Evolutionary conservation across 257 asterid genomes (phyloP), one percentile per base, ranked within the genome.

Genomic region (Forsythia suspensa): DNA sequence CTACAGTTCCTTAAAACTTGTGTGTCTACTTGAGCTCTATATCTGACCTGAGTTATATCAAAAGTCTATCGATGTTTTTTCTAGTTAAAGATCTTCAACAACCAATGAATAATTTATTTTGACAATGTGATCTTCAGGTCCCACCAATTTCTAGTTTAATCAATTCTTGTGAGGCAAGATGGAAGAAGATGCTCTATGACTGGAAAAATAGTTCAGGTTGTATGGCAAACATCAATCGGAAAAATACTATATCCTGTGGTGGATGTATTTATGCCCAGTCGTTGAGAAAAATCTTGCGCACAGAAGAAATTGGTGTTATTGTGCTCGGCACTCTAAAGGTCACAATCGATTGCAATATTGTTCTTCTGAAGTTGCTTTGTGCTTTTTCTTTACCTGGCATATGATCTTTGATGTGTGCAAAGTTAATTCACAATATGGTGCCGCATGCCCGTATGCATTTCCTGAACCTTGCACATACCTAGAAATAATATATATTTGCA

Each of bases 251-350:
- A 72, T 82, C 87, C 29, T 93, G 97, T 77, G 84, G 89, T 80
- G 92, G 92, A 79, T 85, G 82, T 82, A 80, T 88, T 81, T 83
- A 83, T 81, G 44, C 46, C 71, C 91, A 81, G 77, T 73, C 90
- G 18, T 82, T 80, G n/a, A 85, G 82, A 86, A 88, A 81, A 85
- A 74, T 80, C 70, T 71, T 87, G 80, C 80, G 24, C 74, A 80
- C 92, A 74, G 89, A 85, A 72, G 95, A 89, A 77, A 87, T 83
- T 77, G 95, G 95, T 68, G 82, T 93, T 84, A 72, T 83, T 74
- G 88, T 89, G 79, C 80, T 95, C 76, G 99, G 99, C 83, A 81
- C 83, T 69, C 59, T 92, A 57, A 90, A 89, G 98, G 98, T 94
- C 78, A 38, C 80, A 77, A 73, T 41, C 72, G 36, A 43, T 68